Percentiles rank a stretch among this genome's conserved stretches.
Conservation (phyloP, 2,329 filamentous ascomycete species). For the Penicillium capsulatum region DNA sequence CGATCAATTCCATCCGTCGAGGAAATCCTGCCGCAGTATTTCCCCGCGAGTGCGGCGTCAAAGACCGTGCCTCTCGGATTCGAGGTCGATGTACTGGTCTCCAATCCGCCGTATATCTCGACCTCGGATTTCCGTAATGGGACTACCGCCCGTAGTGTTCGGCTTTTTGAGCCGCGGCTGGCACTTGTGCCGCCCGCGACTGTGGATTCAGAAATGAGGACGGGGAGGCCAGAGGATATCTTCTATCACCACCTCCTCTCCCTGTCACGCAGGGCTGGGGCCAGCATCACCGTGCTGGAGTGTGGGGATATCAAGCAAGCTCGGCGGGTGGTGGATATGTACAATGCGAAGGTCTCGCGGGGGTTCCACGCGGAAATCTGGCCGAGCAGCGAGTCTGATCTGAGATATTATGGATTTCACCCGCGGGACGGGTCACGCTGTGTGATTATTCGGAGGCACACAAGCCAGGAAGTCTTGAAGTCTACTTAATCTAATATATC, state of each 20-base stretch:
- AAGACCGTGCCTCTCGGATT: background rate
- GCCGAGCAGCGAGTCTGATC: conserved; percentile 16
- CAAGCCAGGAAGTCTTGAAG: background rate
- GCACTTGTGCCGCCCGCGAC: conserved; percentile 64
- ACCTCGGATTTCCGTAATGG: conserved; percentile 53
- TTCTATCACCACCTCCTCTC: conserved; percentile 36
- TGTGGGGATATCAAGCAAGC: conserved; percentile 37
- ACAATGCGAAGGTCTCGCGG: conserved; percentile 5
- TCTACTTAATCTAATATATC: background rate
- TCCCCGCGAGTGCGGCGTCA: background rate
- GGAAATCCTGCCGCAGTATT: conserved; percentile 10
- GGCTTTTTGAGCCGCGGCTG: conserved; percentile 72
- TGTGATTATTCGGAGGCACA: conserved; percentile 17
- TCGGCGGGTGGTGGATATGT: conserved; percentile 27
- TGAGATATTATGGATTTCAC: conserved; percentile 20
- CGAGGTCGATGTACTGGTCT: conserved; percentile 64
- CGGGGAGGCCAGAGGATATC: conserved; percentile 27
- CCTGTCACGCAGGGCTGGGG: conserved; percentile 21
- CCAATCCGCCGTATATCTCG: conserved; percentile 91
- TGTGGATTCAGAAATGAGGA: background rate
- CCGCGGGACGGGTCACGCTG: conserved; percentile 18
- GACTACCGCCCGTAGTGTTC: conserved; percentile 68
- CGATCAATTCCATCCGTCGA: conserved; percentile 9
- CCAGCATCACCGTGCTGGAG: conserved; percentile 34
- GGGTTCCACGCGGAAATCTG: conserved; percentile 13